These are phyloP conservation scores for Calocybe cyanea DNA, from an alignment of 768 basidiomycete genomes.

Conservation along the genomic window DNA sequence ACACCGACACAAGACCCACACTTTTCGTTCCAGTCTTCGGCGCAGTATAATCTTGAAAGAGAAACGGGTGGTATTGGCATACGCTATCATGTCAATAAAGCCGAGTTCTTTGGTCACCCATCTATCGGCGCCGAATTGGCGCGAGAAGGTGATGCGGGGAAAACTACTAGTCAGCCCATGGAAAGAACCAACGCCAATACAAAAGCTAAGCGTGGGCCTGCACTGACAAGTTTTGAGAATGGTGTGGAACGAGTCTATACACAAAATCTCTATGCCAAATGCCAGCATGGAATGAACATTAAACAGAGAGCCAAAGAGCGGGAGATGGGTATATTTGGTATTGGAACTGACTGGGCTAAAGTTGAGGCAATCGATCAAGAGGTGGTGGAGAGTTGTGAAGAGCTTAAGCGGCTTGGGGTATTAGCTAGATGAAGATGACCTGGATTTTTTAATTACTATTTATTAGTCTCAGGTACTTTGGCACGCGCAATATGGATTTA, in stretches of 20 bases:
- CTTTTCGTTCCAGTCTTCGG: slow-evolving; percentile 63
- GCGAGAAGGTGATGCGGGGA: slow-evolving; percentile 40
- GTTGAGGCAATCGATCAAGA: slow-evolving; percentile 71
- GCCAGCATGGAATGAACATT: slow-evolving; percentile 63
- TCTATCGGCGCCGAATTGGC: slow-evolving; percentile 70
- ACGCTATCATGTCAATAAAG: slow-evolving; percentile 79
- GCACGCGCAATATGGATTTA: slow-evolving; percentile 11
- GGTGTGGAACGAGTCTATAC: slow-evolving; percentile 74
- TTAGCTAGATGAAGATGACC: slow-evolving; percentile 31
- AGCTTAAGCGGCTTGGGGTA: slow-evolving; percentile 61
- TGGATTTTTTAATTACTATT: slow-evolving; percentile 17
- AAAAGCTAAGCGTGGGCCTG: slow-evolving; percentile 33
- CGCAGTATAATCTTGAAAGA: slow-evolving; percentile 66
- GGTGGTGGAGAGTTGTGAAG: slow-evolving; percentile 73
- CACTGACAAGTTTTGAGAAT: slow-evolving; percentile 64
- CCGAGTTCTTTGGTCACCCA: slow-evolving; percentile 75
- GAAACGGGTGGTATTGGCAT: slow-evolving; percentile 68
- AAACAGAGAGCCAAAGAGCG: slow-evolving; percentile 70
- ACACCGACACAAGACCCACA: slow-evolving; percentile 71
- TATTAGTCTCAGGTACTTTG: slow-evolving; percentile 14
- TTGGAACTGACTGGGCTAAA: slow-evolving; percentile 92
- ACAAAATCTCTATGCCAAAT: slow-evolving; percentile 63
- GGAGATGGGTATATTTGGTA: slow-evolving; percentile 84
- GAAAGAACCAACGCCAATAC: slow-evolving; percentile 19
- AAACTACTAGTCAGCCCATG: slow-evolving; percentile 26